Conservation (phyloP, 2,329 filamentous ascomycete species). For the Xenoacremonium recifei region DNA sequence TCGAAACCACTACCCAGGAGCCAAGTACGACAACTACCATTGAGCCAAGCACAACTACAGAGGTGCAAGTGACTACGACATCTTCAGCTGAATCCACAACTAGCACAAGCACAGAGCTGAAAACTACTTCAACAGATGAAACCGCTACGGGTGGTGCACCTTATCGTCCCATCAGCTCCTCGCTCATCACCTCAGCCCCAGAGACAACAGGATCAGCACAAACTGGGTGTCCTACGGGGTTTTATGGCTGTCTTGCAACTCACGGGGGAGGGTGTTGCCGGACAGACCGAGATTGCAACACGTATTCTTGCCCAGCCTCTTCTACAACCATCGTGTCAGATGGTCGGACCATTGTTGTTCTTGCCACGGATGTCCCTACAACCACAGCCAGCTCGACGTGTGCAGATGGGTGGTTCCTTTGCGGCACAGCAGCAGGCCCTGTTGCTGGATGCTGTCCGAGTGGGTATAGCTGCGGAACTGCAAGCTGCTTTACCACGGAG, state of each 20-base stretch:
- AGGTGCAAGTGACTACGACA: neutral
- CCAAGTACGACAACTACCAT: slow-evolving; percentile 33
- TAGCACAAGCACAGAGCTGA: slow-evolving; percentile 29
- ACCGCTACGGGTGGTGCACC: slow-evolving; percentile 40
- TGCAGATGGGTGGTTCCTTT: slow-evolving; percentile 78
- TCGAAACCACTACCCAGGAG: slow-evolving; percentile 12
- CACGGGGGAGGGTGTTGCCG: slow-evolving; percentile 86
- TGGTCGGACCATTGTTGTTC: slow-evolving; percentile 70
- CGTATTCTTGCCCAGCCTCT: slow-evolving; percentile 70
- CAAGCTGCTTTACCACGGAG: slow-evolving; percentile 63
- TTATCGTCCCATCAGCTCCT: slow-evolving; percentile 44
- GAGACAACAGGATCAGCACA: slow-evolving; percentile 33
- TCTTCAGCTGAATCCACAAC: slow-evolving; percentile 35
- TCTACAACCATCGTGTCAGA: slow-evolving; percentile 64
- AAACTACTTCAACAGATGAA: slow-evolving; percentile 26
- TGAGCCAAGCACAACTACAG: slow-evolving; percentile 22
- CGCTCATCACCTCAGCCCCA: slow-evolving; percentile 34
- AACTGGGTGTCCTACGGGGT: slow-evolving; percentile 75
- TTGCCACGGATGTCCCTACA: slow-evolving; percentile 47
- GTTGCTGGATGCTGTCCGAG: slow-evolving; percentile 82
- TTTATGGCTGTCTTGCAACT: slow-evolving; percentile 84
- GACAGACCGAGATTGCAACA: slow-evolving; percentile 80
- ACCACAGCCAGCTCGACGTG: slow-evolving; percentile 53
- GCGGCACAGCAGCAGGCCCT: slow-evolving; percentile 52
- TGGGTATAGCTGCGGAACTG: slow-evolving; percentile 70